Evolutionary conservation across 352 stramenopile genomes (phyloP), one percentile per base, ranked within the genome.

Genomic region (Globisporangium lucens): DNA sequence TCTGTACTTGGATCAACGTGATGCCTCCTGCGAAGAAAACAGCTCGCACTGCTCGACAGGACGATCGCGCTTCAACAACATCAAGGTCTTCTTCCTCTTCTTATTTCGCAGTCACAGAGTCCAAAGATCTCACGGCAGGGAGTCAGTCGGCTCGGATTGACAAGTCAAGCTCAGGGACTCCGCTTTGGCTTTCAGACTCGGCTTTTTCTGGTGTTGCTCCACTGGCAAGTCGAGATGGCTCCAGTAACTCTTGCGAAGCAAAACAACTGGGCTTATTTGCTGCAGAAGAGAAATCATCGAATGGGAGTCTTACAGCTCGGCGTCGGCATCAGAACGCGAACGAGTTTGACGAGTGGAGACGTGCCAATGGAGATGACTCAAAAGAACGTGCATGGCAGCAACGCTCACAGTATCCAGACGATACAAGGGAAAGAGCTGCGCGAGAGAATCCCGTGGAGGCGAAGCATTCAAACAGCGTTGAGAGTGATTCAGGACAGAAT

Each of bases 1-100:
- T 73, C 1, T 94, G 87, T 41, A 81, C 74, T 2, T 94, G 84
- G 87, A 85, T 94, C 57, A 83, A 79, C 51, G 74, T 93, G 12
- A 67, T 71, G 5, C 49, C 69, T 20, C 51, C 30, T 7, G 41
- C 58, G 2, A 82, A 79, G 57, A 90, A 89, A 52, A 72, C 74
- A 9, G 17, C 69, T 46, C 69, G 74, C 1, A 83, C 71, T 20
- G 47, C 61, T 61, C 65, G 68, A n/a, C 55, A 52, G 5, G 52
- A 74, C 0, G 65, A 65, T n/a, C 35, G 13, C 2, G 22, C 52
- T 3, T 13, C 53, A 53, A 65, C 27, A 6, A 65, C 27, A 6
- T 59, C 4, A 63, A 56, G 41, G 10, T 61, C 29, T 22, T 24
- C n/a, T 29, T 43, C 17, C 29, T 61, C 29, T 22, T 24, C n/a